Conservation (phyloP, 2,329 filamentous ascomycete genomes). For the Hypoxylon rubiginosum region DNA sequence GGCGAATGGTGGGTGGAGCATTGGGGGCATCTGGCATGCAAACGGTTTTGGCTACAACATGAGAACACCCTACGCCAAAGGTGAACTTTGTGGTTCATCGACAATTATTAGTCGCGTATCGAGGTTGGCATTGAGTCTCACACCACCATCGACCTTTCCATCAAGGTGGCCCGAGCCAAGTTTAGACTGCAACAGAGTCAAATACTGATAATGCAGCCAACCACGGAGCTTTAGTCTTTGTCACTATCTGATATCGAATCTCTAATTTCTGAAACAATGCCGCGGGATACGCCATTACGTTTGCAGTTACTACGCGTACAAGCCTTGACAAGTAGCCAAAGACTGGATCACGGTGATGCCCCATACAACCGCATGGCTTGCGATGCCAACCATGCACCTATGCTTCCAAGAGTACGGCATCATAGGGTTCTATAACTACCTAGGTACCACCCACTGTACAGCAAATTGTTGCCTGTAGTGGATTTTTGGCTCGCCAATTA, state of each 20-base stretch:
- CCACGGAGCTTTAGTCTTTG: background rate
- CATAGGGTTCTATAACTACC: constrained; percentile 8
- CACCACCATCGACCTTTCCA: constrained; percentile 7
- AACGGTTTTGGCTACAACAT: constrained; percentile 87
- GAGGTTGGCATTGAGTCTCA: background rate
- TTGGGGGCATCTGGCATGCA: constrained; percentile 84
- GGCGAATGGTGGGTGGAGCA: constrained; percentile 97
- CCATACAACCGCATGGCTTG: constrained; percentile 3
- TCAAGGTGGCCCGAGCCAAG: background rate
- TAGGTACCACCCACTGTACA: constrained; percentile 29
- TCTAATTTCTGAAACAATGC: background rate
- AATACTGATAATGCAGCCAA: background rate
- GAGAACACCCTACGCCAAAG: constrained; percentile 77
- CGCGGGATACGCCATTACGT: background rate
- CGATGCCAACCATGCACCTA: constrained; percentile 5
- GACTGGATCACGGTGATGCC: constrained; percentile 8
- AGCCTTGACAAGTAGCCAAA: background rate
- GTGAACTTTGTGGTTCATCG: constrained; percentile 53
- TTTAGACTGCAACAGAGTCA: constrained; percentile 6
- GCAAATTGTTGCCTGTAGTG: constrained; percentile 17
- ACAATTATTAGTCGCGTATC: constrained; percentile 9
- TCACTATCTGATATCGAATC: background rate
- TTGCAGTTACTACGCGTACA: background rate
- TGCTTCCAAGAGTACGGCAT: constrained; percentile 3
- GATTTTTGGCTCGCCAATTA: constrained; percentile 24